Evolutionary conservation across 73 alveolate genomes (phyloP), one percentile per base, ranked within the genome.

Genomic region (Blepharisma stoltei): DNA sequence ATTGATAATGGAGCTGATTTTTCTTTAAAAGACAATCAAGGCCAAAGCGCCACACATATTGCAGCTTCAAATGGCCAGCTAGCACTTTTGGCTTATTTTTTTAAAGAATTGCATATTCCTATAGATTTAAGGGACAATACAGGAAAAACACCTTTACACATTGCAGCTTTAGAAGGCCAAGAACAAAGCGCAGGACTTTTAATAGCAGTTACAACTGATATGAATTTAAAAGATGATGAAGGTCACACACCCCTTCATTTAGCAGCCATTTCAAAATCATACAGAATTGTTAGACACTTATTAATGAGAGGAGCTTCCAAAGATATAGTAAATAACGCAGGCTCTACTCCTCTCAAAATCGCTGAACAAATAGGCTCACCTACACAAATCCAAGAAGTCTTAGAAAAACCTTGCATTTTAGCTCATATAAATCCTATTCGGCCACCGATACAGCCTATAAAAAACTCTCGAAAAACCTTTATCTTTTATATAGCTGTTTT

Each of bases 81-180:
- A 38, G 46, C 73, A 11, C 18, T 60, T 25, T 18, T 60, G 2
- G 73, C 73, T 60, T 60, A 60, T 25, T 60, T 60, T n/a, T 14
- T 14, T 8, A 14, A 60, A 9, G 79, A 69, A 69, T 18, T 69
- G 21, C 71, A 53, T 7, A 44, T 69, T 0, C 14, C n/a, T 43
- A 37, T 69, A n/a, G 14, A 69, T 3, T 9, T 9, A 44, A 77
- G 66, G 20, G 85, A 77, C 66, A 20, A 27, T 9, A 47, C 44
- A 1, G 84, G 84, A 20, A 67, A 44, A 20, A 77, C 83, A 1
- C 84, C 84, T 77, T 55, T 77, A 44, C 85, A 77, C 54, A 21
- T 67, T 6, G 81, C 85, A 37, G 79, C 83, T 55, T 7, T 8
- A 67, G 41, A 7, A 7, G 67, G 75, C 7, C 32, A 75, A 32